Percentiles rank a stretch among this genome's conserved stretches.
These are phyloP conservation scores for Sporothrix humicola DNA, from an alignment of 2,329 filamentous ascomycete species.

Conservation along the genomic window DNA sequence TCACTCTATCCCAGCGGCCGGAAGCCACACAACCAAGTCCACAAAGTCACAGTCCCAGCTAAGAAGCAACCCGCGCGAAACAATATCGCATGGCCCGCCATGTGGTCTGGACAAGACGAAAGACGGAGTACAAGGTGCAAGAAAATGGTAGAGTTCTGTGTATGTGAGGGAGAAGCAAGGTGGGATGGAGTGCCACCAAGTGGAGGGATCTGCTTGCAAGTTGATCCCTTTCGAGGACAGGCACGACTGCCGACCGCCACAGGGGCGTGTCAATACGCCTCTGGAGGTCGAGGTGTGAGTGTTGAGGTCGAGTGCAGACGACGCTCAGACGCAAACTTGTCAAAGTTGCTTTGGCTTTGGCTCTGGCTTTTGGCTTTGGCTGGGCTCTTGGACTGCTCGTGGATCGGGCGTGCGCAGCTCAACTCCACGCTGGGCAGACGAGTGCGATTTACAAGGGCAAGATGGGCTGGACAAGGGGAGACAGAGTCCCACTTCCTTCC, in stretches of 20 bases:
- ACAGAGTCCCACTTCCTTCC: background rate
- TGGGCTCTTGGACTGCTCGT: background rate
- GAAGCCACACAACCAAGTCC: slow-evolving; percentile 3
- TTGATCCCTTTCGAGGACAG: slow-evolving; percentile 17
- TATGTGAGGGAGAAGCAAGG: background rate
- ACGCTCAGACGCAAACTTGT: slow-evolving; percentile 6
- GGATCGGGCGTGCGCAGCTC: background rate
- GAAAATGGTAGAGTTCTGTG: background rate
- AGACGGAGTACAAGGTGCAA: background rate
- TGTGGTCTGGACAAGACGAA: slow-evolving; percentile 4
- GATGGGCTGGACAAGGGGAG: too few species aligned
- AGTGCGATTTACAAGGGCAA: too few species aligned
- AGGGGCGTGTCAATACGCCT: slow-evolving; percentile 4
- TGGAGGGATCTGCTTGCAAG: slow-evolving; percentile 8
- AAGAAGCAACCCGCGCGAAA: slow-evolving; percentile 3
- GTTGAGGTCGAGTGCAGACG: background rate
- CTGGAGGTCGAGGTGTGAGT: background rate
- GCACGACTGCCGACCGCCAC: slow-evolving; percentile 25
- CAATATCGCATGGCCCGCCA: slow-evolving; percentile 24
- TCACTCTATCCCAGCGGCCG: background rate
- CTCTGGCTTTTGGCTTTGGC: background rate
- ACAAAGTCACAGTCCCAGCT: background rate
- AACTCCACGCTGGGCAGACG: background rate
- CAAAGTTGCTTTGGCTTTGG: background rate
- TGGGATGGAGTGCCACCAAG: background rate